Evolutionary conservation across 192 early-diverging fungal genomes (phyloP), one percentile per base, ranked within the genome.

Genomic region (Backusella circina): DNA sequence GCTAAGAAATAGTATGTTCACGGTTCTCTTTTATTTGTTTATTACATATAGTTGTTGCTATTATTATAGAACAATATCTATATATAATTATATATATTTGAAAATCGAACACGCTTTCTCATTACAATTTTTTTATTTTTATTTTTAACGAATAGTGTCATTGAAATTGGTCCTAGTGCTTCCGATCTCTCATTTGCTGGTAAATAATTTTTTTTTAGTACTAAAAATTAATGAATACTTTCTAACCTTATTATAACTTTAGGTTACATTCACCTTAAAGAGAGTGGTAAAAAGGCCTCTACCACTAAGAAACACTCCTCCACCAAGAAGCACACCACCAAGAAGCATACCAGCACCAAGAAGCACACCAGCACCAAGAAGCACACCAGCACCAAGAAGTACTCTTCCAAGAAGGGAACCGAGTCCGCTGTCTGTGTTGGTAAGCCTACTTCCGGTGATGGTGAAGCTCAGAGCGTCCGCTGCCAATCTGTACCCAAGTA

Each of bases 1-100:
- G 33, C 35, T 10, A 72, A 72, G 71, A 72, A 72, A 72, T 72
- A 72, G 71, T 72, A 72, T 37, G 67, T 57, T 51, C 50, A 21
- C 50, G 50, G n/a, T 51, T 57, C 18, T 18, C 10, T 23, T 57
- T 16, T 10, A 2, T 57, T 57, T 57, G 10, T 57, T 57, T 57
- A 23, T 23, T 57, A 57, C 10, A 0, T 57, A 57, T 57, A 26
- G 5, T 18, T 47, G 6, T 47, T 47, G 5, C 44, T 57, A 23
- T 57, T 57, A 23, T 12, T 57, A 57, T 57, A 57, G 51, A 57
- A 51, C 16, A 51, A 57, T 23, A 26, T 23, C n/a, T 26, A 54
- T 44, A 54, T 57, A 26, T 54, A 41, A n/a, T n/a, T 41, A 13
- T 36, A 39, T 44, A 26, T n/a, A 66, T 66, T 33, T 66, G 23